phyloP scores from a whole-genome alignment of 352 stramenopile species.

The Plasmopara halstedii region DNA sequence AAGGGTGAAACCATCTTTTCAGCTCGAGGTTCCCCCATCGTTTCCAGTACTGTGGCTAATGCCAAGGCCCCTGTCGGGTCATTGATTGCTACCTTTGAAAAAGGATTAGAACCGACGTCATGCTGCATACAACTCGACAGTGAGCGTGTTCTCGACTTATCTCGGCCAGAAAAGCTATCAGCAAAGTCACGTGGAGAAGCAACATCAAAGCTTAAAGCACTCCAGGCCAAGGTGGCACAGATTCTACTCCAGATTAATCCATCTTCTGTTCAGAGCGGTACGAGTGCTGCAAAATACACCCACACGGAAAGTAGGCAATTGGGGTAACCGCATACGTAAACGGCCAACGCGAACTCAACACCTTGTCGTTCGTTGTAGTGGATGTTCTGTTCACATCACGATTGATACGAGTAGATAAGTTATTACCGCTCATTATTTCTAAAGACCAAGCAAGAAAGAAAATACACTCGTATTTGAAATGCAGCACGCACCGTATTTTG shows the following conservation, averaged over 20 bases:
- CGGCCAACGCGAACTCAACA: conserved; percentile 87
- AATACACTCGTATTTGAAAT: conserved; percentile 12
- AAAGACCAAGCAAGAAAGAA: conserved; percentile 6
- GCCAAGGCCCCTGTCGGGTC: conserved; percentile 47
- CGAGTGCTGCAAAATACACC: conserved; percentile 86
- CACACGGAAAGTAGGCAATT: conserved; percentile 88
- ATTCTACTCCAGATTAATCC: conserved; percentile 57
- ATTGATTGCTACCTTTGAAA: conserved; percentile 57
- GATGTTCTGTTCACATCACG: conserved; percentile 55
- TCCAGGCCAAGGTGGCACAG: conserved; percentile 63
- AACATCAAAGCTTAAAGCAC: conserved; percentile 51
- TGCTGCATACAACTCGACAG: conserved; percentile 58
- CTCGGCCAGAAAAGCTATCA: conserved; percentile 51
- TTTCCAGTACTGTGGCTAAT: conserved; percentile 47
- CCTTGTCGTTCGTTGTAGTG: conserved; percentile 78
- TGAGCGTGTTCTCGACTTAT: conserved; percentile 53
- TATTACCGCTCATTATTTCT: background rate
- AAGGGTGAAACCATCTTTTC: conserved; percentile 75
- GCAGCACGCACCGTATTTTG: conserved; percentile 59
- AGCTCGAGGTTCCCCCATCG: conserved; percentile 54
- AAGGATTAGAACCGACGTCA: conserved; percentile 30
- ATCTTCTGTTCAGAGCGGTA: conserved; percentile 14
- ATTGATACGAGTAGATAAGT: conserved; percentile 5
- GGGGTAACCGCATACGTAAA: conserved; percentile 80
- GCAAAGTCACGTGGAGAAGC: conserved; percentile 48